Evolutionary conservation across 202 grass and related monocot species (phyloP).

Genomic region (Carex sylvatica): DNA sequence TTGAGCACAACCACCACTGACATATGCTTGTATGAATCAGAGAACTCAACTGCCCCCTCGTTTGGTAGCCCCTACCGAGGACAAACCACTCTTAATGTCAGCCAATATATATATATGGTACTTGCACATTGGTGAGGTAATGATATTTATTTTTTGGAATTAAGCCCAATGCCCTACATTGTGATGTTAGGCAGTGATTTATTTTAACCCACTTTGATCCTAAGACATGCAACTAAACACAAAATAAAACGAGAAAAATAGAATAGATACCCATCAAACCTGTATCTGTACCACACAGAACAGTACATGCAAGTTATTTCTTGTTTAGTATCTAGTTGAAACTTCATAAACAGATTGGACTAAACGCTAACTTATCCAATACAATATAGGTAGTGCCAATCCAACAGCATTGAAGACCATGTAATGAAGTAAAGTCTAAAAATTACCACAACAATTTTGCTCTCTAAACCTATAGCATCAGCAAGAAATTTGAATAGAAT

Average conservation of each 20-base stretch:
- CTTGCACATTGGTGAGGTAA: background rate
- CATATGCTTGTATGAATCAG: conserved; percentile 97
- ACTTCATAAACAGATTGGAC: background rate
- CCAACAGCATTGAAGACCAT: background rate
- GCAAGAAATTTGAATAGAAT: conserved; percentile 99
- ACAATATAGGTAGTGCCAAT: background rate
- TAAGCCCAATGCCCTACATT: background rate
- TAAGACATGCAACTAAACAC: conserved; percentile 24
- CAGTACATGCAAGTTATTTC: background rate
- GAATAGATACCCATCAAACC: background rate
- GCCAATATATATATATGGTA: background rate
- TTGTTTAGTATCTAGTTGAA: background rate
- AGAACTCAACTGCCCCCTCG: conserved; percentile 66
- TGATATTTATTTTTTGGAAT: background rate
- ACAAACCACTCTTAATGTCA: background rate
- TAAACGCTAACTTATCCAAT: background rate
- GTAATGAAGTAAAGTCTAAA: background rate
- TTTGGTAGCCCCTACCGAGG: conserved; percentile 70
- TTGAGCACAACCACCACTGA: conserved; percentile 96
- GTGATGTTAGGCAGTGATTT: background rate
- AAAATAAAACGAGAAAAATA: conserved; percentile 19
- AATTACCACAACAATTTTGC: conserved; percentile 98
- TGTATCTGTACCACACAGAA: background rate
- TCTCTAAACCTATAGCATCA: conserved; percentile 93
- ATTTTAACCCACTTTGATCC: background rate